These are phyloP conservation scores for Calendula officinalis DNA, from an alignment of 129 eudicot species.

Conservation along the genomic window DNA sequence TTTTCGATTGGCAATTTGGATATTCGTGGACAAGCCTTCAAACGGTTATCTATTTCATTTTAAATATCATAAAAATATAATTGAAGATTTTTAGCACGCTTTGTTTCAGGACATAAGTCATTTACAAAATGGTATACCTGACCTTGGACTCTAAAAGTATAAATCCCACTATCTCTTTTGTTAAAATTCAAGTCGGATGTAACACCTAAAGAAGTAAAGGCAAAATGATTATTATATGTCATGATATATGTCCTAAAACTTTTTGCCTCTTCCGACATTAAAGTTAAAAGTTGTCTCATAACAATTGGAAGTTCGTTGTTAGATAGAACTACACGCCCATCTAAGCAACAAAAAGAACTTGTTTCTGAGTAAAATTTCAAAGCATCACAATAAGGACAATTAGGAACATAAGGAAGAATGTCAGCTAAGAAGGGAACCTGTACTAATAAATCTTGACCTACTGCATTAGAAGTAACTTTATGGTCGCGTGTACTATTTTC, in stretches of 20 bases:
- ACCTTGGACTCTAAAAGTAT: constrained; percentile 5
- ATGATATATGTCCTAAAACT: neutral
- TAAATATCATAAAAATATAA: neutral
- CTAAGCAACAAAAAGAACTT: neutral
- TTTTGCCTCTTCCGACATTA: neutral
- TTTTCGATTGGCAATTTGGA: neutral
- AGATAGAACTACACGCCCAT: neutral
- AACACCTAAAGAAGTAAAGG: constrained; percentile 10
- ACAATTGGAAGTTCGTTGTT: neutral
- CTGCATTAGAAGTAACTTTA: neutral
- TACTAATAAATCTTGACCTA: neutral
- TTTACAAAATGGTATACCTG: constrained; percentile 9
- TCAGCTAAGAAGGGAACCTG: neutral
- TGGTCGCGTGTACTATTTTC: neutral
- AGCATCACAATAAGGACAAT: neutral
- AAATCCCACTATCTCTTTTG: neutral
- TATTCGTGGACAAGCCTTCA: neutral
- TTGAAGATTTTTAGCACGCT: neutral
- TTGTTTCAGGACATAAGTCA: neutral
- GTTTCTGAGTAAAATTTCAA: constrained; percentile 2
- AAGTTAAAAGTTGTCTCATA: neutral
- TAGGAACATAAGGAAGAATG: neutral
- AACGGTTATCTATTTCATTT: neutral
- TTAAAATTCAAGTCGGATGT: neutral
- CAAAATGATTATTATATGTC: too few relatives aligned